Conservation (phyloP, 2,329 filamentous ascomycete species). For the Sarocladium brachiariae region DNA sequence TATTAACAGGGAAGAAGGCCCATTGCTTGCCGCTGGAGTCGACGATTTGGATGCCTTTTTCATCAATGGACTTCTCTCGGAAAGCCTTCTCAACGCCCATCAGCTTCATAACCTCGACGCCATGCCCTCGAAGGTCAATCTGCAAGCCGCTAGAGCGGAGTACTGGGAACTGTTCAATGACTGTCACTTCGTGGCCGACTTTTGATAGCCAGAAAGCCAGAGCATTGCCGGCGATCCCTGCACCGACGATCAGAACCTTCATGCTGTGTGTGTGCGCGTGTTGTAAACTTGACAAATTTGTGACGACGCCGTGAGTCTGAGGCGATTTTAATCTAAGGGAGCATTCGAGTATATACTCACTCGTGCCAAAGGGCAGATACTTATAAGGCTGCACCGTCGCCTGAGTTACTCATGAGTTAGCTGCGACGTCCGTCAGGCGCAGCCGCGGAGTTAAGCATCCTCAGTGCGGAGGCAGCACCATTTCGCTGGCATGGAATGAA, state of each 20-base stretch:
- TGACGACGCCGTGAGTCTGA: no score
- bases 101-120: conserved; percentile 40
- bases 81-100: conserved; percentile 44
- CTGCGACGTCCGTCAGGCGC: no score
- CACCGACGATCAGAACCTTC: conserved; percentile 27
- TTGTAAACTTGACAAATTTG: neutral
- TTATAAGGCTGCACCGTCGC: no score
- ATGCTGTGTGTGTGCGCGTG: neutral
- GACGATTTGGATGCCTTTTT: conserved; percentile 39
- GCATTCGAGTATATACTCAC: no score
- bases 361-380: no score
- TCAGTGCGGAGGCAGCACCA: no score
- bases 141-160: conserved; percentile 43
- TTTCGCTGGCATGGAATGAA: no score
- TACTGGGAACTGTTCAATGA: conserved; percentile 32
- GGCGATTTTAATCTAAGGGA: no score
- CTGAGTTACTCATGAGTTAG: no score
- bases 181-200: conserved; percentile 29
- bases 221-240: conserved; percentile 29
- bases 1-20: conserved; percentile 33
- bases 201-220: conserved; percentile 42
- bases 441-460: no score
- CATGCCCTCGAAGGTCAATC: conserved; percentile 46
- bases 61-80: conserved; percentile 32
- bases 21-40: conserved; percentile 29